A percentile compares a stretch with the other conserved stretches of the same genome.
Conservation (phyloP, 1,139 yeast genomes). For the Taphrina flavorubra region DNA sequence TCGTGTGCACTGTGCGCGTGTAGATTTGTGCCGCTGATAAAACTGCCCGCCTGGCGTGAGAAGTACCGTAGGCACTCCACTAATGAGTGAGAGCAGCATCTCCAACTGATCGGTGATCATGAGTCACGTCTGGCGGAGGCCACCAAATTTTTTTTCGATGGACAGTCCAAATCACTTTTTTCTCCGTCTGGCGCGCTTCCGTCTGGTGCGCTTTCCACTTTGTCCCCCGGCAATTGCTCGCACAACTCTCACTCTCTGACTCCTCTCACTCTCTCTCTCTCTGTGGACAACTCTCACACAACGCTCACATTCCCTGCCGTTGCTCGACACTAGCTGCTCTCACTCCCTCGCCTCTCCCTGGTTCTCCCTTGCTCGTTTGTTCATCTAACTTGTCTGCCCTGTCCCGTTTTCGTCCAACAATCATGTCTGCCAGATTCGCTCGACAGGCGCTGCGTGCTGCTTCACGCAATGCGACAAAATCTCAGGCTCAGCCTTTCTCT, state of each 20-base stretch:
- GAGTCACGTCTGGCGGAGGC: too few relatives aligned
- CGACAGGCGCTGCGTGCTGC: conserved; percentile 49
- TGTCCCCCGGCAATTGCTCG: too few relatives aligned
- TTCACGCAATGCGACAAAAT: conserved; percentile 48
- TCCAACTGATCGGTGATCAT: too few relatives aligned
- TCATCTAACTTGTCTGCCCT: neutral
- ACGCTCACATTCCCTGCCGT: neutral
- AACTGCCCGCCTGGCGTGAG: too few relatives aligned
- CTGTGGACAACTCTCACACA: neutral
- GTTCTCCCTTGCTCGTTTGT: neutral
- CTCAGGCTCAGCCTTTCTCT: conserved; percentile 44
- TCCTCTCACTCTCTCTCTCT: neutral
- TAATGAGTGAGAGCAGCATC: too few relatives aligned
- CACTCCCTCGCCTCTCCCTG: neutral
- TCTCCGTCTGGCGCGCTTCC: too few relatives aligned
- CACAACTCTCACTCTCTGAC: neutral
- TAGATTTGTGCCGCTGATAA: too few relatives aligned
- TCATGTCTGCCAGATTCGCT: conserved; percentile 46
- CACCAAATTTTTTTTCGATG: too few relatives aligned
- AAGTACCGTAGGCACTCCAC: too few relatives aligned
- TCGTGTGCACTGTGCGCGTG: too few relatives aligned
- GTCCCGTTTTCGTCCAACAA: neutral
- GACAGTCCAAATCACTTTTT: too few relatives aligned
- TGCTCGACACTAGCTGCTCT: neutral
- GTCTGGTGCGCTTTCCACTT: too few relatives aligned